Evolutionary conservation across 2,329 filamentous ascomycete genomes (phyloP).

Genomic region (Arthrobotrys conoides): DNA sequence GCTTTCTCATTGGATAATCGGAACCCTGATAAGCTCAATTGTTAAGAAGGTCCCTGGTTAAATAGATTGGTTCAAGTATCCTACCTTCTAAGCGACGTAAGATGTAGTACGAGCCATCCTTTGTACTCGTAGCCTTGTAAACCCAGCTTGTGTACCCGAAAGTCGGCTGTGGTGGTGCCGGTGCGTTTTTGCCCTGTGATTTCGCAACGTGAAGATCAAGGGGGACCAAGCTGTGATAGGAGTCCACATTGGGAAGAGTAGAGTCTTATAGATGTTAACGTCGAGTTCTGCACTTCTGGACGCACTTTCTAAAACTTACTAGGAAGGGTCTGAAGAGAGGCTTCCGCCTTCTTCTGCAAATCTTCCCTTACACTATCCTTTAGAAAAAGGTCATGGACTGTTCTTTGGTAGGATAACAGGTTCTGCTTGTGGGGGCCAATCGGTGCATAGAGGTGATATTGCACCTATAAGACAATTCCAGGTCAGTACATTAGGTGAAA

Average conservation of each 20-base stretch:
- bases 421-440: conserved; percentile 86
- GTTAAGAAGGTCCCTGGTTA: not conserved
- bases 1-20: conserved; percentile 89
- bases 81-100: conserved; percentile 85
- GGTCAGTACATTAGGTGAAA: not conserved
- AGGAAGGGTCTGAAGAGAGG: conserved; percentile 85
- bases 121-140: conserved; percentile 91
- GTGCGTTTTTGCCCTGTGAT: conserved; percentile 48
- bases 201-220: conserved; percentile 75
- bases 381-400: conserved; percentile 91
- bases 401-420: conserved; percentile 85
- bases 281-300: conserved; percentile 32
- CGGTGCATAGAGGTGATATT: conserved; percentile 94
- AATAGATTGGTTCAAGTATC: not conserved
- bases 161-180: conserved; percentile 77
- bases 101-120: conserved; percentile 90
- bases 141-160: conserved; percentile 95
- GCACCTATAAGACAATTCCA: conserved; percentile 71
- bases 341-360: conserved; percentile 87
- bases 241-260: conserved; percentile 83
- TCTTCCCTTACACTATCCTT: conserved; percentile 89
- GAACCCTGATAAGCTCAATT: conserved; percentile 73
- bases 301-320: conserved; percentile 69
- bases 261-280: conserved; percentile 69
- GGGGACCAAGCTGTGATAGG: conserved; percentile 92